Evolutionary conservation across 192 early-diverging fungal genomes (phyloP), one percentile per base, ranked within the genome.

Genomic region (Rhizoclosmatium sp.): DNA sequence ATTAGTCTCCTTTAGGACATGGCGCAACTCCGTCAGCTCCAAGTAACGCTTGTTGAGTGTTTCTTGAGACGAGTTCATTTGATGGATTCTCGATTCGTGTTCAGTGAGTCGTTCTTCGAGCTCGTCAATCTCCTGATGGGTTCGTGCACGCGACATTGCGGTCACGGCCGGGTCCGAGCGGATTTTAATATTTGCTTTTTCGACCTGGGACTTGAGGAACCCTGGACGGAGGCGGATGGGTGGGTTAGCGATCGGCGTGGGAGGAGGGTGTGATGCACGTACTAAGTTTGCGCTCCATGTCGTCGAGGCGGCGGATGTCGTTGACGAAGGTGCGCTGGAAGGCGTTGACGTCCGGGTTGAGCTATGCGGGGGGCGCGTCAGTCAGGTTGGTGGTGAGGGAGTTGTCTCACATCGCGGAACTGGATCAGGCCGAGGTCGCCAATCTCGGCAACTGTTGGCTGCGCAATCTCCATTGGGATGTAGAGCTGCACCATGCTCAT

Each of bases 401-500:
- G 9, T 54, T 54, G 19, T 80, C 91, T 80, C 87, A 97, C 94
- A 82, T 99, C 98, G 81, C 94, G 90, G 87, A 99, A 98, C 82
- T 99, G 92, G 47, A 99, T 87, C 70, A 93, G 88, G 1, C 98
- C 98, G 47, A 97, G 84, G 80, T 99, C 98, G 39, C 98, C 98
- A 49, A 99, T 86, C 86, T 97, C 95, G 40, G 96, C 83, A 23
- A 97, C 94, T 10, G 95, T 97, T 19, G 92, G 93, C 80, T 95
- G 95, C 9, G 94, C 94, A 48, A 96, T 94, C 87, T 99, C 98
- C 47, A 91, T 84, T 2, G 98, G 96, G 81, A 99, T 96, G 88
- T 97, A 99, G 74, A 99, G 88, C 91, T 97, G 92, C 59, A 96
- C 91, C 71, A 96, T 91, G 69, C 95, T 94, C 97, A 97, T 98